Percentiles rank a stretch among this genome's conserved stretches.
Evolutionary conservation across 805 yeast species (phyloP).

Genomic region (Saccharomycopsis sp.): DNA sequence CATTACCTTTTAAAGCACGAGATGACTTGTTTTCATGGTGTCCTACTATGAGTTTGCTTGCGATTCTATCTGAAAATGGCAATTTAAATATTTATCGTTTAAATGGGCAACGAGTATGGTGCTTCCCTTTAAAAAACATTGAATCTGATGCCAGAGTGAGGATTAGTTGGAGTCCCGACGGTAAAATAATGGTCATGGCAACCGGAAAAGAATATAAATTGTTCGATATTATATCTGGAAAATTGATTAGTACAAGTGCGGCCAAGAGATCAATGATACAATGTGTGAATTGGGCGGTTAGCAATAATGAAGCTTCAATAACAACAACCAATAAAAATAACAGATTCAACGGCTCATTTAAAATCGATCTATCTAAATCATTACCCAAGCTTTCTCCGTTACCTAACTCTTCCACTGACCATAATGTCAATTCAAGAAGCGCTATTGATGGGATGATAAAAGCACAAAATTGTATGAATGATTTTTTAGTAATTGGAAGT

Average conservation of each 20-base stretch:
- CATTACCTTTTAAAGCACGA: slow-evolving; percentile 4
- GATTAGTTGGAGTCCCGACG: slow-evolving; percentile 34
- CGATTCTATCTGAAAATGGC: slow-evolving; percentile 41
- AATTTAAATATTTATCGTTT: slow-evolving; percentile 45
- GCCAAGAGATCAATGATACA: slow-evolving; percentile 22
- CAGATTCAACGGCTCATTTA: slow-evolving; percentile 23
- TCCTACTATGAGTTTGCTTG: slow-evolving; percentile 47
- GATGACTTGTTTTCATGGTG: slow-evolving; percentile 31
- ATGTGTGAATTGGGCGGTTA: slow-evolving; percentile 7
- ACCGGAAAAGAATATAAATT: slow-evolving; percentile 20
- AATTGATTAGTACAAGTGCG: neutral
- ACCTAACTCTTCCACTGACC: slow-evolving; percentile 22
- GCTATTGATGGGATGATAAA: slow-evolving; percentile 28
- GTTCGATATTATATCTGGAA: slow-evolving; percentile 30
- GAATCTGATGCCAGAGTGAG: neutral
- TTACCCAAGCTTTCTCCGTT: slow-evolving; percentile 34
- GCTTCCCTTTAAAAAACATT: slow-evolving; percentile 26
- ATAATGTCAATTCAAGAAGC: slow-evolving; percentile 25
- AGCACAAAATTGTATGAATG: slow-evolving; percentile 21
- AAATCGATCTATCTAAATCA: slow-evolving; percentile 27
- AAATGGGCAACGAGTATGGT: slow-evolving; percentile 48
- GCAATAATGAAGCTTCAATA: slow-evolving; percentile 1
- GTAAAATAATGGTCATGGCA: slow-evolving; percentile 23
- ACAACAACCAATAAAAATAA: slow-evolving; percentile 22
- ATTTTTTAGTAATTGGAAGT: slow-evolving; percentile 27